Base-by-base conservation (phyloP, 2,329 filamentous ascomycete genomes). In the Chaetomium sp. region DNA sequence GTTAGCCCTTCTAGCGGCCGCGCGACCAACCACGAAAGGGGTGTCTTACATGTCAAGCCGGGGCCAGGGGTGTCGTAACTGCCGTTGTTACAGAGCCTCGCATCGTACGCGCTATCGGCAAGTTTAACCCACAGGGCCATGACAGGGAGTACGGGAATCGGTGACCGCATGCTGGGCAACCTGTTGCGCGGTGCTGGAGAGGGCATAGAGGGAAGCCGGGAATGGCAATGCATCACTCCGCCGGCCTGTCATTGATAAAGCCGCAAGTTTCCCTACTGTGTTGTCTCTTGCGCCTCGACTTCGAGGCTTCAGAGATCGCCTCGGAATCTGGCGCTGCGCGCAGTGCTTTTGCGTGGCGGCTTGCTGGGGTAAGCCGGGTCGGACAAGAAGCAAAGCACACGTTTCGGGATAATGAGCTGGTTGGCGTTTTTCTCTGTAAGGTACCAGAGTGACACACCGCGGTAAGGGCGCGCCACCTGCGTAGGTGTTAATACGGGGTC, bases 51-150 rank as follows among this genome's bases (percentile, higher is more conserved):
- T 47, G 70, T 73, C 62, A 73, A 66, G 19, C 67, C 57, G 42
- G 60, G 66, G 38, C 61, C 67, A 27, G 64, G 59, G 65, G 65
- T 71, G 25, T 71, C 71, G 54, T 73, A 75, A 50, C 69, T 73
- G 29, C 68, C 68, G 50, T 67, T 66, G 57, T 70, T 72, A 63
- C 74, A 75, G 23, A 75, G 66, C 3, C 68, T 71, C 21, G 70
- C 65, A 68, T 73, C 70, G 61, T 75, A 75, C 49, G 65, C 67
- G 50, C 69, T 65, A n/a, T 12, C 21, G 38, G 27, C 31, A 50
- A 54, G 62, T 45, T 49, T 59, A 29, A 21, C 65, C 57, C 67
- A 59, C 49, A 72, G 60, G 45, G 65, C 57, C 16, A 67, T 33
- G 38, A 66, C 19, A 13, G 27, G 54, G 2, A 72, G 50, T 27